Conservation (phyloP, 768 basidiomycete genomes). For the button mushroom (Agaricus bisporus) region DNA sequence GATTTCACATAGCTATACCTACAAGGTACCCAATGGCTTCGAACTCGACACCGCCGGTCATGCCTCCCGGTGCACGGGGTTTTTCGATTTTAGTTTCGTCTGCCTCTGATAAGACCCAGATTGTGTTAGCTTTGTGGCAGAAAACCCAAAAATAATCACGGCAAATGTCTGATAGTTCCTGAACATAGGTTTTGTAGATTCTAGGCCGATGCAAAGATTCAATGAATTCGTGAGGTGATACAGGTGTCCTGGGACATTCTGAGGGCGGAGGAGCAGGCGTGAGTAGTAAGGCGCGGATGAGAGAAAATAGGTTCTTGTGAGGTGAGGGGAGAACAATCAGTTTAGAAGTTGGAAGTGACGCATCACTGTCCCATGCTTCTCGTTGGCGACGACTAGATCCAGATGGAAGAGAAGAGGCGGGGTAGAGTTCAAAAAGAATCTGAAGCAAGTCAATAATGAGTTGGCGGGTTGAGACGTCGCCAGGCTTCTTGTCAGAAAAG, state of each 20-base stretch:
- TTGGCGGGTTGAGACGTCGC: conserved; percentile 85
- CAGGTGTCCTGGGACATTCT: conserved; percentile 26
- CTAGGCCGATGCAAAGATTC: conserved; percentile 34
- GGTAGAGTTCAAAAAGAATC: conserved; percentile 88
- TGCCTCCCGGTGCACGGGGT: conserved; percentile 91
- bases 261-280: conserved; percentile 31
- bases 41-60: conserved; percentile 98
- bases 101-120: conserved; percentile 82
- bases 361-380: conserved; percentile 54
- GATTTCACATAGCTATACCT: conserved; percentile 23
- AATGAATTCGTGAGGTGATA: conserved; percentile 71
- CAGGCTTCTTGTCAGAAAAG: conserved; percentile 98
- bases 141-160: conserved; percentile 97
- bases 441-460: conserved; percentile 85
- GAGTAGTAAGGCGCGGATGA: conserved; percentile 73
- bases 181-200: conserved; percentile 32
- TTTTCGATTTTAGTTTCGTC: conserved; percentile 84
- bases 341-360: conserved; percentile 32
- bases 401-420: conserved; percentile 59
- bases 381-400: conserved; percentile 29
- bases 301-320: conserved; percentile 66
- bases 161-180: conserved; percentile 73
- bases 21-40: conserved; percentile 97
- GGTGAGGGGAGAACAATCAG: conserved; percentile 65
- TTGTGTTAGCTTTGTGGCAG: conserved; percentile 89